Evolutionary conservation across 2,329 filamentous ascomycete species (phyloP), one percentile per base, ranked within the genome.

Genomic region (Cercospora sojina): DNA sequence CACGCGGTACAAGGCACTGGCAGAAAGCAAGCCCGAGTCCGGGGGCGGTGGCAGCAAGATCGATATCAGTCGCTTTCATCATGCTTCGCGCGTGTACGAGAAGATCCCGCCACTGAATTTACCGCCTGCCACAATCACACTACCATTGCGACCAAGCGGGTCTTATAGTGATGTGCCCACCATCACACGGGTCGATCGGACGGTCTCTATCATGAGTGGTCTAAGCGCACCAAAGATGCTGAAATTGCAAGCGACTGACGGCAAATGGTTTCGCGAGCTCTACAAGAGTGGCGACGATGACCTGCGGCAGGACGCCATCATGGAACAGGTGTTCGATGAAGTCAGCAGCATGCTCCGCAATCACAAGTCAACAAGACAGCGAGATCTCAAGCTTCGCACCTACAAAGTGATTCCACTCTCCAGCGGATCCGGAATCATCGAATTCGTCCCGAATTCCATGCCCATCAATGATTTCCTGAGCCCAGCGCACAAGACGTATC

Each of bases 261-360:
- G 95, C 6, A 81, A 85, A 64, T 86, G 85, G 38, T 97, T 93
- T 80, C 97, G 91, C 77, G 93, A 97, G 79, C 83, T 99, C 83
- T 89, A 97, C 76, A 99, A 99, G 83, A 93, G 93, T 69, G 93
- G 95, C 18, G 94, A 94, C 75, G 95, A 99, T 77, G 74, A 99
- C 76, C 85, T 99, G 12, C 91, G 96, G 8, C 95, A 99, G 81
- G 95, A 99, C 75, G 92, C 94, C 53, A 99, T 89, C 83, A 99
- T 99, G 96, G 96, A 99, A 79, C 95, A 99, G 79, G 95, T 99
- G 1, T 99, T 99, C 77, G 92, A 93, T 66, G 93, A 96, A 79
- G 95, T 97, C 23, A 98, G 93, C 65, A 91, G 91, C 60, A 86
- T 99, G 23, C 83, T 99, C 27, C 91, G 91, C 76, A 89, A 91